phyloP scores from a whole-genome alignment of 345 rosid genomes.

The Raphanus raphanistrum region DNA sequence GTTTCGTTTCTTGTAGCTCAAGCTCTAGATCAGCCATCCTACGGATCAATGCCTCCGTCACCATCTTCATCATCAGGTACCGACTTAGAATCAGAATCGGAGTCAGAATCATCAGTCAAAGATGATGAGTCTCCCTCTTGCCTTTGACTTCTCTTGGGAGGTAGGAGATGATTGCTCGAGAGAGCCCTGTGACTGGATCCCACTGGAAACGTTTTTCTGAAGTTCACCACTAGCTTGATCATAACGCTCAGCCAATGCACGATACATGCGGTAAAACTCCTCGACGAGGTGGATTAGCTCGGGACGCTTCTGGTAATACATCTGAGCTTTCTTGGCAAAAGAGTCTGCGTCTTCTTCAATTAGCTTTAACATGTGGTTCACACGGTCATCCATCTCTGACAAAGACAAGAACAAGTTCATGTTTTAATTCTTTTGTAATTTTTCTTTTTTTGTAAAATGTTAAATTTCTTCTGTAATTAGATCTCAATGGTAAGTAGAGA shows the following conservation, averaged over 20 bases:
- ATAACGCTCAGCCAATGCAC: constrained; percentile 84
- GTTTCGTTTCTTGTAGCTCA: constrained; percentile 55
- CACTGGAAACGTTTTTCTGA: constrained; percentile 50
- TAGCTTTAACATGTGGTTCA: constrained; percentile 74
- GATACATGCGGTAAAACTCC: constrained; percentile 81
- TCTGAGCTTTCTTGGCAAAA: constrained; percentile 86
- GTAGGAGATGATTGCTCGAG: constrained; percentile 52
- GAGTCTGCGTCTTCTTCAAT: constrained; percentile 91
- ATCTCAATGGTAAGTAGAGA: too few species aligned
- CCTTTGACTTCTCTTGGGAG: constrained; percentile 49
- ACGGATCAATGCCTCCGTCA: constrained; percentile 50
- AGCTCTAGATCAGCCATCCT: constrained; percentile 55
- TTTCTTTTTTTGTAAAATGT: too few species aligned
- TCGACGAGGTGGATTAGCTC: constrained; percentile 70
- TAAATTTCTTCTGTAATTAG: too few species aligned
- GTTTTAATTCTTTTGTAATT: not conserved
- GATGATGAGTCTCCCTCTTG: constrained; percentile 65
- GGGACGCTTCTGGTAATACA: constrained; percentile 84
- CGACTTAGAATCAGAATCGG: constrained; percentile 42
- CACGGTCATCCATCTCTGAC: constrained; percentile 83
- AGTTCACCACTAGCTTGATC: constrained; percentile 76
- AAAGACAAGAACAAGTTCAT: constrained; percentile 12
- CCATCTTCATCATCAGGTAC: constrained; percentile 55
- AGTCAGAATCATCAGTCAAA: constrained; percentile 66
- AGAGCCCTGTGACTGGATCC: constrained; percentile 50